Percentiles rank a stretch among this genome's conserved stretches.
phyloP scores from a whole-genome alignment of 1,284 basidiomycete genomes.

The Neotropicomus parvogracilis region DNA sequence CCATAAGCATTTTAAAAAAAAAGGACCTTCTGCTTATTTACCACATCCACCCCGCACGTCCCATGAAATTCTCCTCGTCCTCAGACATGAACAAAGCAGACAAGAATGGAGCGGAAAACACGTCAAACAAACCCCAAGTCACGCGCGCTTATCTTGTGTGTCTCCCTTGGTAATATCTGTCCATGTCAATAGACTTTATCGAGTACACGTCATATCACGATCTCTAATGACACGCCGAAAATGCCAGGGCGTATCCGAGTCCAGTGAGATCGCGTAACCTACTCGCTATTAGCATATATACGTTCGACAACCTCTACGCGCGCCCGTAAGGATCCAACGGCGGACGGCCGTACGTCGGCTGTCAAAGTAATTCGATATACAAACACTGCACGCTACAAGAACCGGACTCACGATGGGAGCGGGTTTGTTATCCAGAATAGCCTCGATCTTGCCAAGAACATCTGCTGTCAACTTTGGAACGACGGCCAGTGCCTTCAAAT shows the following conservation, averaged over 20 bases:
- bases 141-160: too few relatives aligned
- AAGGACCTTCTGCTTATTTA: too few relatives aligned
- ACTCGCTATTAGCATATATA: background rate
- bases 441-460: conserved; percentile 52
- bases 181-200: too few relatives aligned
- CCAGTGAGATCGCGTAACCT: background rate
- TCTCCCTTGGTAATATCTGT: too few relatives aligned
- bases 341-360: conserved; percentile 33
- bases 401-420: conserved; percentile 28
- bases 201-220: too few relatives aligned
- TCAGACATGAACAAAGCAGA: too few relatives aligned
- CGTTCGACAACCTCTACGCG: conserved; percentile 3
- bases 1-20: too few relatives aligned
- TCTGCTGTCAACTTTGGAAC: conserved; percentile 57
- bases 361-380: conserved; percentile 1
- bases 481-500: conserved; percentile 62
- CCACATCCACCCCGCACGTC: too few relatives aligned
- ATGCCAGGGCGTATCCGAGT: background rate
- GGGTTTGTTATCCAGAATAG: conserved; percentile 48
- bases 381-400: background rate
- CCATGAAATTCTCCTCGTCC: too few relatives aligned
- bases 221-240: background rate
- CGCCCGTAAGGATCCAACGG: conserved; percentile 32
- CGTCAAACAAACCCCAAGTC: too few relatives aligned
- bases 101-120: too few relatives aligned